phyloP scores from a whole-genome alignment of 495 filamentous ascomycete species.

The Aspergillus steynii region DNA sequence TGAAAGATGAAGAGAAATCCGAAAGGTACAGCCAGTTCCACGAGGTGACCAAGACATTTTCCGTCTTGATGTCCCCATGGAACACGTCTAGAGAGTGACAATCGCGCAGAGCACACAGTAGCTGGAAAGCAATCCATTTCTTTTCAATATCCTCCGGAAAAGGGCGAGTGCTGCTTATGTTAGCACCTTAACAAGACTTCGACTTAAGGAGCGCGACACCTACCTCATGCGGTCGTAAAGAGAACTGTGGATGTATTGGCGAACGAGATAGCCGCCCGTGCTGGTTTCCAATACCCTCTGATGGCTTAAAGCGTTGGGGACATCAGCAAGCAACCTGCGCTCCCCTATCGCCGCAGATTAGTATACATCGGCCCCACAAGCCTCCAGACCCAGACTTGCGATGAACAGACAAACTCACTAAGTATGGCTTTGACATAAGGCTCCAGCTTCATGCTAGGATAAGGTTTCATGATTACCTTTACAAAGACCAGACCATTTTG shows the following conservation, averaged over 20 bases:
- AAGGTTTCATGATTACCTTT: slow-evolving; percentile 94
- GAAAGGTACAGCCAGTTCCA: slow-evolving; percentile 99
- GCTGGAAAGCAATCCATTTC: slow-evolving; percentile 97
- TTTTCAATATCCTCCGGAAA: slow-evolving; percentile 98
- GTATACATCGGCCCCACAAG: slow-evolving; percentile 1
- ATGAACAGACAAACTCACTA: slow-evolving; percentile 50
- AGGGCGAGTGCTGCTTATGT: slow-evolving; percentile 74
- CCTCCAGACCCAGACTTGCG: background rate
- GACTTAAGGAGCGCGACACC: background rate
- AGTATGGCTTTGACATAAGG: slow-evolving; percentile 73
- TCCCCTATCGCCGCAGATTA: slow-evolving; percentile 60
- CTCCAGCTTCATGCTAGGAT: slow-evolving; percentile 69
- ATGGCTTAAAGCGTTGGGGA: slow-evolving; percentile 90
- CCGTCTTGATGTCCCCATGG: slow-evolving; percentile 98
- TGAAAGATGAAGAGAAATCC: slow-evolving; percentile 95
- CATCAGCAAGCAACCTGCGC: slow-evolving; percentile 71
- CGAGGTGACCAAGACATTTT: slow-evolving; percentile 93
- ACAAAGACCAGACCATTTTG: slow-evolving; percentile 87
- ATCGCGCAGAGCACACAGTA: slow-evolving; percentile 89
- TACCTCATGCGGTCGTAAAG: slow-evolving; percentile 93
- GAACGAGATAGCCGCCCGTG: slow-evolving; percentile 89
- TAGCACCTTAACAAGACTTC: slow-evolving; percentile 1
- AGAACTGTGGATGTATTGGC: slow-evolving; percentile 94
- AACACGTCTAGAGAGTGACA: slow-evolving; percentile 89
- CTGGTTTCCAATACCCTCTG: slow-evolving; percentile 87